Evolutionary conservation across 2,329 filamentous ascomycete genomes (phyloP).

Genomic region (Malbranchea cinnamomea): DNA sequence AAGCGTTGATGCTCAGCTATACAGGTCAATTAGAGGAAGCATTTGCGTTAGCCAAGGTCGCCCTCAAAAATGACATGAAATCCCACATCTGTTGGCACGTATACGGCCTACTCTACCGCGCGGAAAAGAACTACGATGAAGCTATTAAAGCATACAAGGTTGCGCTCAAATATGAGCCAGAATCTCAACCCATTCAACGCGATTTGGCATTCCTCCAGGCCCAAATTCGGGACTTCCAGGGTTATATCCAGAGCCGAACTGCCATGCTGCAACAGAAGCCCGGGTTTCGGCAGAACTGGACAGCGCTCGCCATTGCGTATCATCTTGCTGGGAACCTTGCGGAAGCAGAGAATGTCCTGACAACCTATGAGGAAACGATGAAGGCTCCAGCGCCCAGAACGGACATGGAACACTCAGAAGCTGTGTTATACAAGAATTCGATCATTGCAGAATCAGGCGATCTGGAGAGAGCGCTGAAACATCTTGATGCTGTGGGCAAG

Average conservation of each 20-base stretch:
- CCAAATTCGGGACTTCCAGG: slow-evolving; percentile 90
- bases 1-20: slow-evolving; percentile 87
- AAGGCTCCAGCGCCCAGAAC: slow-evolving; percentile 61
- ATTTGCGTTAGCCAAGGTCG: slow-evolving; percentile 81
- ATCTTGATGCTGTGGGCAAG: slow-evolving; percentile 65
- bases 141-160: slow-evolving; percentile 99
- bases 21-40: slow-evolving; percentile 89
- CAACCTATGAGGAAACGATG: slow-evolving; percentile 83
- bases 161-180: slow-evolving; percentile 82
- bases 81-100: slow-evolving; percentile 99
- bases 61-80: slow-evolving; percentile 92
- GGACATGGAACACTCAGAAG: slow-evolving; percentile 88
- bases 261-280: slow-evolving; percentile 78
- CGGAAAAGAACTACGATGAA: slow-evolving; percentile 95
- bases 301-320: slow-evolving; percentile 83
- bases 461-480: slow-evolving; percentile 65
- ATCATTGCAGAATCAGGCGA: slow-evolving; percentile 87
- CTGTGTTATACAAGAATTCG: slow-evolving; percentile 84
- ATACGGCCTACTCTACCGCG: slow-evolving; percentile 83
- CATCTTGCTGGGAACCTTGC: slow-evolving; percentile 74
- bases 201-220: slow-evolving; percentile 87
- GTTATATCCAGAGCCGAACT: slow-evolving; percentile 78
- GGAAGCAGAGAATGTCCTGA: slow-evolving; percentile 81
- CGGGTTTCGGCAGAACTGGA: slow-evolving; percentile 83
- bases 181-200: slow-evolving; percentile 82